These are phyloP conservation scores for Ophiocordyceps australis DNA, from an alignment of 2,329 filamentous ascomycete species.

Conservation along the genomic window DNA sequence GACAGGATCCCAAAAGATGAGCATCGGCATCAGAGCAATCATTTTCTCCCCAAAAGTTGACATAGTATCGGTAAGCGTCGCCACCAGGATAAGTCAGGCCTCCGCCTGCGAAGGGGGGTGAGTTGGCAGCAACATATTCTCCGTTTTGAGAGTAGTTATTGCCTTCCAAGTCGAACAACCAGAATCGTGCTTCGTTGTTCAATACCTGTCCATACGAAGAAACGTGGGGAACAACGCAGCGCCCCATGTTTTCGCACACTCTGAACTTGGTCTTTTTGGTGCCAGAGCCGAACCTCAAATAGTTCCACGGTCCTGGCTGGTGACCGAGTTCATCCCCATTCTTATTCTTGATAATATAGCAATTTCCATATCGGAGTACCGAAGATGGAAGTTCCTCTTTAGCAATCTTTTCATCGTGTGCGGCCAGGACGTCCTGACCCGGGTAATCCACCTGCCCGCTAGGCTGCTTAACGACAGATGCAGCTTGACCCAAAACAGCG, in stretches of 20 bases:
- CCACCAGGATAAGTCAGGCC: background rate
- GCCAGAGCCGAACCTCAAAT: background rate
- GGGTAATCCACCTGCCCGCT: too few species aligned
- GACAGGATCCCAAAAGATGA: background rate
- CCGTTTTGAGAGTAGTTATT: background rate
- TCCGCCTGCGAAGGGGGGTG: background rate
- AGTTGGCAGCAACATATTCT: background rate
- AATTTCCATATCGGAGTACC: background rate
- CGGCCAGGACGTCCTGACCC: too few species aligned
- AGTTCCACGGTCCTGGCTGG: background rate
- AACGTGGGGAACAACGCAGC: background rate
- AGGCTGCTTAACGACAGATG: too few species aligned
- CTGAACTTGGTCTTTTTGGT: background rate
- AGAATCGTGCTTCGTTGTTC: background rate
- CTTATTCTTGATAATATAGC: background rate
- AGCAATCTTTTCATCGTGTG: too few species aligned
- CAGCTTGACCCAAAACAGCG: too few species aligned
- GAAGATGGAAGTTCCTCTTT: too few species aligned
- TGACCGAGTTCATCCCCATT: background rate
- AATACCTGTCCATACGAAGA: background rate
- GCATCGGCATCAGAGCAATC: background rate
- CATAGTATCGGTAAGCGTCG: background rate
- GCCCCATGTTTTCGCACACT: background rate
- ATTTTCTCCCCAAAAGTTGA: conserved; percentile 1
- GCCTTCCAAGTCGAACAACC: background rate